phyloP scores from a whole-genome alignment of 2,329 filamentous ascomycete species.

The Clarireedia hainanense region DNA sequence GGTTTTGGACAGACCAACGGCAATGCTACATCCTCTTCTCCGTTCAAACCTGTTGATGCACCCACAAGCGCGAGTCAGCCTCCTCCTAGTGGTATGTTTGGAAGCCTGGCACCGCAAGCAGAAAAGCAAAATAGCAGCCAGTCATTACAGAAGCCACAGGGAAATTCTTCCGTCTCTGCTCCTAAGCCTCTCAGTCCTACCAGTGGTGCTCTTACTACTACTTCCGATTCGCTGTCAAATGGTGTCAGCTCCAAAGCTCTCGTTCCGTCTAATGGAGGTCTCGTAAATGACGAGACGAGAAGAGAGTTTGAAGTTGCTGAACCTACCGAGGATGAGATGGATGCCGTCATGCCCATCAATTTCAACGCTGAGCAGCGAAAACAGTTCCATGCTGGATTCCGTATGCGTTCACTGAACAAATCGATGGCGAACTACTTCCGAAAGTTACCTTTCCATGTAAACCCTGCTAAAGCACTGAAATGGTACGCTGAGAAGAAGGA shows the following conservation, averaged over 20 bases:
- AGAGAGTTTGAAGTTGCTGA: conserved; percentile 9
- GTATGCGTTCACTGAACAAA: conserved; percentile 25
- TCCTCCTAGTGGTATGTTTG: conserved; percentile 14
- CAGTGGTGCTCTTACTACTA: neutral
- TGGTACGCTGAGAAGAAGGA: conserved; percentile 4
- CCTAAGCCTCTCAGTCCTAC: neutral
- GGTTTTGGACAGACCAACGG: neutral
- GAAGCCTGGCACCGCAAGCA: conserved; percentile 4
- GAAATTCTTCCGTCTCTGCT: neutral
- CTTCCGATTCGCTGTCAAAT: neutral
- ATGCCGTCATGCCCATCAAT: conserved; percentile 14
- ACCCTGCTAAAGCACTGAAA: neutral
- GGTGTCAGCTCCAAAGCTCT: neutral
- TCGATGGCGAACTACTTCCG: conserved; percentile 21
- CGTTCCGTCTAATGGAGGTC: neutral
- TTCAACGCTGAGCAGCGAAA: conserved; percentile 17
- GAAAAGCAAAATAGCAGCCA: neutral
- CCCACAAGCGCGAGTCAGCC: conserved; percentile 14
- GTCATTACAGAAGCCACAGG: neutral
- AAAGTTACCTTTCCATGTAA: conserved; percentile 5
- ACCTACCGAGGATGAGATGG: conserved; percentile 19
- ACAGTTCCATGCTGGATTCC: conserved; percentile 24
- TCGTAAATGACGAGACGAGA: neutral
- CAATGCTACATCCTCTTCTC: conserved; percentile 9
- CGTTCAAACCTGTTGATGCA: conserved; percentile 13